Base-by-base conservation (phyloP, 2,329 filamentous ascomycete species). In the Plectosphaerella plurivora region DNA sequence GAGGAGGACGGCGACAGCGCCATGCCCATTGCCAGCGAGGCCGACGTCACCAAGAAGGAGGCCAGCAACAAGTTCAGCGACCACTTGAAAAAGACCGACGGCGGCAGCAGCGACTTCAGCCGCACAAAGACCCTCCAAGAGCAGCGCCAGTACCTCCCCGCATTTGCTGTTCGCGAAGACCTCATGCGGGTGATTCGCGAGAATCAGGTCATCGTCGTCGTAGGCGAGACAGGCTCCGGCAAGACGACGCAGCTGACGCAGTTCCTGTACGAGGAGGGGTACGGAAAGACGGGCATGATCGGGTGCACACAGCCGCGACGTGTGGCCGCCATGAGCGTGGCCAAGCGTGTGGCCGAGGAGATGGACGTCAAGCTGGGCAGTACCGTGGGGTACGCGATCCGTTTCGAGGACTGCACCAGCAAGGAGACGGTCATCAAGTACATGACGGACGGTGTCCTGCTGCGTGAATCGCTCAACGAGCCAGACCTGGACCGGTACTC, bases 211-310 rank as follows among this genome's bases (percentile, higher is more conserved):
- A 84, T 95, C 42, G 95, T 99, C 58, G 93, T 97, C 3, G 91
- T 99, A 48, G 94, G 94, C 45, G 93, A 99, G 73, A 99, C 94
- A 1, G 94, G 94, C 5, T 97, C 93, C 1, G 94, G 94, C 49
- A 99, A 99, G 72, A 99, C 94, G 3, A 99, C 94, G 0, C 94
- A 99, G 69, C 74, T 99, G 55, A 97, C 95, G 0, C 95, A 99
- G 65, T 99, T 97, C 60, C 76, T 99, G 10, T 85, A 95, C 65
- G 94, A 99, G 69, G 94, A 97, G 62, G 95, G 95, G 1, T 99
- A 97, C 66, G 90, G 87, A 14, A 88, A 87, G 51, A 73, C 79
- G 33, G 94, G 94, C 47, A 86, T 97, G 79, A 97, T 99, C 61
- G 93, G 91, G 5, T 99, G 94, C 66, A 99, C 94, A 1, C 94